Base-by-base conservation (phyloP, 2,329 filamentous ascomycete genomes). In the Ceratocystiopsis sp. region DNA sequence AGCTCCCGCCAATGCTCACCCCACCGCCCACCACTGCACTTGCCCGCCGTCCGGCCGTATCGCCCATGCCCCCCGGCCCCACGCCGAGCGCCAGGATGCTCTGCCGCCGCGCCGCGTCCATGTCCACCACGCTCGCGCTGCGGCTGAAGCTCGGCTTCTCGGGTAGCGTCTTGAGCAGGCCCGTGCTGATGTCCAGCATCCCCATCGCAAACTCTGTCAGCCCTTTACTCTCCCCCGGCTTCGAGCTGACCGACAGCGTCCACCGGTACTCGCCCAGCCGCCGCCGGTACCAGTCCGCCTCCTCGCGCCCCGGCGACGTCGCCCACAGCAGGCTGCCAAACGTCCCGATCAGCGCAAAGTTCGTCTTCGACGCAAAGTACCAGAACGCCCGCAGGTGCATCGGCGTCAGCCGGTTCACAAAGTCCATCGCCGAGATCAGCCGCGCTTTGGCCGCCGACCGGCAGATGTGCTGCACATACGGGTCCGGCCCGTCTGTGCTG, bases 351-450 rank as follows among this genome's bases (percentile, higher is more conserved):
- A 96, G 69, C 0, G 89, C 87, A 61, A 96, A 95, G 61, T 94
- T 94, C 35, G 82, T 83, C 54, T 85, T 84, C 36, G 80, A 84
- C 2, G 83, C 78, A 56, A 87, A 89, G 57, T 83, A 87, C 89
- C 89, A 96, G 62, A 95, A 95, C 0, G 84, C 75, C n/a, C 80
- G 77, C 29, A 95, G 70, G 54, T 96, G 87, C 34, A 79, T 75
- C 0, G 85, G 84, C 38, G 82, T 85, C 32, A 96, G 73, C 0
- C 89, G 80, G 61, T 95, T 95, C 53, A 94, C 86, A 60, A 95
- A 94, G 58, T 96, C 89, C 83, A 96, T 93, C 49, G 87, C 86
- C 18, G 84, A 93, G 55, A 95, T 94, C 33, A 96, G 71, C 7
- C 89, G 80, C 0, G 89, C 93, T 59, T 95, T 95, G 42, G 89